Base-by-base conservation (phyloP, 2,329 filamentous ascomycete species). In the Colletotrichum cordylinicola region DNA sequence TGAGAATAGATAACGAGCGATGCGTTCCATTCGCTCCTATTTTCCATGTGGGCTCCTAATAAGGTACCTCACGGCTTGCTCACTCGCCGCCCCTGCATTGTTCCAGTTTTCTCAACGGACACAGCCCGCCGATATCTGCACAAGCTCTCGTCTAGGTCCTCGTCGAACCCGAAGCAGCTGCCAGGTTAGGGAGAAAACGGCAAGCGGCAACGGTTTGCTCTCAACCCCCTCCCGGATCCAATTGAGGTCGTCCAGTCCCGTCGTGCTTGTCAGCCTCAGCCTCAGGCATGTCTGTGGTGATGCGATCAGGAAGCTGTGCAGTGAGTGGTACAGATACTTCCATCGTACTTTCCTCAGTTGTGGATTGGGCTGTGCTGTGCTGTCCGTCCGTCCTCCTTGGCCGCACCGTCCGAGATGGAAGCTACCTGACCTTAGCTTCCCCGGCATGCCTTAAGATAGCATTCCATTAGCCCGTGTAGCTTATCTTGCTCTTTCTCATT, bases 371-470 rank as follows among this genome's bases (percentile, higher is more conserved):
- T 27, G 55, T 43, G 39, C 39, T 43, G 39, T 43, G 67, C 55
- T 29, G 37, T 70, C 55, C 37, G 67, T 62, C 70, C 43, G n/a
- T 56, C n/a, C 55, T 37, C 15, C 55, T 43, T 33, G 68, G 24
- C 29, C 33, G 39, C 56, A 56, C 69, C 35, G 39, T 56, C 69
- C 56, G n/a, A 64, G 62, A 68, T 67, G 39, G 27, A 72, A 64
- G 64, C 66, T 75, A 68, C 69, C 69, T 62, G 55, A 67, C 62
- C 24, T 67, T 75, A 75, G 68, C 43, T 60, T 62, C 61, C 35
- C 37, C 27, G 48, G 21, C 43, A 67, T 16, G 29, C 58, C 29
- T 35, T 27, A 35, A 70, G 67, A 48, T 70, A 70, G 55, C 55
- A 37, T 24, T 48, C 43, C 43, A 8, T 60, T 60, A 60, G 52